Evolutionary conservation across 2,329 filamentous ascomycete species (phyloP), one percentile per base, ranked within the genome.

Genomic region (Talaromyces rugulosus): DNA sequence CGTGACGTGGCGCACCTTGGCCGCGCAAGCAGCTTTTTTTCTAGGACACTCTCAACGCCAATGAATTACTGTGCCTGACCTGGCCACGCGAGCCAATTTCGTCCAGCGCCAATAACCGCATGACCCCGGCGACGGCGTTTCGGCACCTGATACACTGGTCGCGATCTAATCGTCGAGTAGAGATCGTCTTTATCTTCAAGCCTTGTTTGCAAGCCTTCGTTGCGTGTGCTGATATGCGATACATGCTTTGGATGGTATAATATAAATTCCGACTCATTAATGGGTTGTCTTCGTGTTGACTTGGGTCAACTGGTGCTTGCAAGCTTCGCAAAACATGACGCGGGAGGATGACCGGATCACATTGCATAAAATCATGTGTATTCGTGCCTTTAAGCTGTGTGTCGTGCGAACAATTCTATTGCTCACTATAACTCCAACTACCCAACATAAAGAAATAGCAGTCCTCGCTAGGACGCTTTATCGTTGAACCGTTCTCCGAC

Each of bases 11-110:
- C 50, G 50, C 50, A 31, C 14, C 28, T 16, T 31, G 50, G 28
- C 50, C 50, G 50, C 50, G 50, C 50, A 53, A 53, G 27, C 50
- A 53, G 28, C 23, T 16, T 4, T 23, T 53, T 8, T 53, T 9
- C 28, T 23, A 31, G 12, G 14, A 12, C 5, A 14, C 30, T 53
- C 7, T 18, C 2, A 16, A 16, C 16, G n/a, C 30, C 30, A 28
- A 18, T 53, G n/a, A n/a, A 53, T 53, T 30, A 47, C 11, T 53
- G 50, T 53, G 50, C 50, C 50, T 53, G 50, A 53, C 50, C 50
- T 16, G 28, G 23, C 27, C 50, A 53, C 50, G 50, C 23, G 50
- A 53, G 16, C 50, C 50, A 53, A 53, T 53, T 33, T 6, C 28
- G 27, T 14, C 14, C 14, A 30, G 18, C 50, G 12, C 50, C 50